A percentile compares a stretch with the other conserved stretches of the same genome.
These are phyloP conservation scores for sorghum (Sorghum bicolor) DNA, from an alignment of 176 grass and related monocot species.

Conservation along the genomic window Sorghum_bicolor_NCBIv3 NC_012873.2:17427501-17428000, in stretches of 20 bases:
- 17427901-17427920: neutral
- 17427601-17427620: slow-evolving; percentile 82
- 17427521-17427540: slow-evolving; percentile 92
- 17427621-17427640: slow-evolving; percentile 92
- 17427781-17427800: slow-evolving; percentile 93
- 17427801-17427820: slow-evolving; percentile 82
- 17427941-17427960: neutral
- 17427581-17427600: slow-evolving; percentile 76
- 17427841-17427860: slow-evolving; percentile 96
- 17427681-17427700: slow-evolving; percentile 78
- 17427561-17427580: slow-evolving; percentile 81
- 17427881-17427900: neutral
- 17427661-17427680: slow-evolving; percentile 94
- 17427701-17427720: slow-evolving; percentile 72
- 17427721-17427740: slow-evolving; percentile 90
- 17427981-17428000: neutral
- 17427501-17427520: slow-evolving; percentile 92
- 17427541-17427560: slow-evolving; percentile 96
- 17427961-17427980: neutral
- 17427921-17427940: slow-evolving; percentile 7
- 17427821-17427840: slow-evolving; percentile 88
- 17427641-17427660: slow-evolving; percentile 79
- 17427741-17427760: slow-evolving; percentile 97
- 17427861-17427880: neutral
- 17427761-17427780: slow-evolving; percentile 86